Evolutionary conservation across 345 rosid genomes (phyloP).

Genomic region (Linum tenue): DNA sequence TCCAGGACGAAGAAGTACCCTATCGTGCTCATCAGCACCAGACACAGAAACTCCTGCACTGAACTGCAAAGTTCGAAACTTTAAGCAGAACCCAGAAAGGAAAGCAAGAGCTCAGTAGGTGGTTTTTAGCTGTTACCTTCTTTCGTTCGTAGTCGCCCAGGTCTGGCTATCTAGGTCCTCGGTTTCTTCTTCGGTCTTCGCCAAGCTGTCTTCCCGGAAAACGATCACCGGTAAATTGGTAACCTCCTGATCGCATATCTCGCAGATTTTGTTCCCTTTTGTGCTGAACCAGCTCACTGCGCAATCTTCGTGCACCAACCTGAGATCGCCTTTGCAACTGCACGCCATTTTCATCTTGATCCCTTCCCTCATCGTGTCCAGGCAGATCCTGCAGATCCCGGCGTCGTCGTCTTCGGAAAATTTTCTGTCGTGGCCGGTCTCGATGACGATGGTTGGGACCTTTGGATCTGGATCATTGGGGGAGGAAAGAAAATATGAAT

Average conservation of each 20-base stretch:
- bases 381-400: constrained; percentile 86
- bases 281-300: constrained; percentile 84
- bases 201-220: constrained; percentile 45
- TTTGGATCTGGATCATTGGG: constrained; percentile 37
- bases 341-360: constrained; percentile 95
- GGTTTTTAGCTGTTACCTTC: constrained; percentile 36
- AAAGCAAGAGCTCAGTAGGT: neutral
- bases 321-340: constrained; percentile 90
- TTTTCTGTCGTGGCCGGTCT: constrained; percentile 34
- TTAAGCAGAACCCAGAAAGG: neutral
- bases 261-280: constrained; percentile 74
- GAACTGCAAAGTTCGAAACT: constrained; percentile 41
- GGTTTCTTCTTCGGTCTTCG: constrained; percentile 37
- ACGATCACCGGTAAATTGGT: constrained; percentile 77
- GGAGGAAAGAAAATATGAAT: neutral
- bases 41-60: constrained; percentile 89
- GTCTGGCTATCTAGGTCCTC: constrained; percentile 38
- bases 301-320: constrained; percentile 79
- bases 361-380: constrained; percentile 71
- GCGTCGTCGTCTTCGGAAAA: constrained; percentile 95
- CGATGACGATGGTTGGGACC: constrained; percentile 26
- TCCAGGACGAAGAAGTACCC: constrained; percentile 97
- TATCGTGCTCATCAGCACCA: constrained; percentile 70
- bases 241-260: constrained; percentile 80
- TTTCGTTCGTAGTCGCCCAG: constrained; percentile 32